Evolutionary conservation across 768 basidiomycete species (phyloP), one percentile per base, ranked within the genome.

Genomic region (Dioszegia aurantiaca): DNA sequence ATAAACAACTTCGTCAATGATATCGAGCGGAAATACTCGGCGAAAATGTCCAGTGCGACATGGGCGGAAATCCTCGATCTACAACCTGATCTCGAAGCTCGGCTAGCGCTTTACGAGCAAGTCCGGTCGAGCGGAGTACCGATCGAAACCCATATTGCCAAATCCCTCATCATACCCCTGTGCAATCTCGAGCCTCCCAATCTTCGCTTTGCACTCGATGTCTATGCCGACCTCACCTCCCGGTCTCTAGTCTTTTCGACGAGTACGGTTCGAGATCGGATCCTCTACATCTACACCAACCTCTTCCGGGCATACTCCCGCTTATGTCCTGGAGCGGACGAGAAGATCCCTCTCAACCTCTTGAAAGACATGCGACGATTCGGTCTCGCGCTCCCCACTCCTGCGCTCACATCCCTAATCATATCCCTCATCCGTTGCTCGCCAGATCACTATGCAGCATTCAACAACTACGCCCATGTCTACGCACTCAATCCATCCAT

Each of bases 381-480:
- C 17, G 36, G 43, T 3, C 44, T 56, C 3, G 11, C 44, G 9
- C 55, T 56, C 11, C 45, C 55, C 6, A 28, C 55, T 28, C 17
- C 55, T 2, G 55, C 33, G 4, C 43, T 46, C 12, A 79, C 83
- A 4, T 82, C 83, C 1, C 76, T 83, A 36, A 80, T 86, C 42
- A 80, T 87, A 49, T 75, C 87, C 43, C 81, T 84, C 45, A 90
- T 93, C 85, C 82, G 83, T 24, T 77, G 79, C n/a, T 78, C 84
- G 1, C 67, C 80, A 1, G 80, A 70, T 40, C 81, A 83, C 45
- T 78, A 82, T 24, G 82, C 84, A 12, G 88, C 89, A 0, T 82
- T 88, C 55, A 76, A 82, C 16, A 78, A 82, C 0, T 94, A 93
- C 74, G 75, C 78, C 21, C 67, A 73, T 48, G 60, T 75, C 24